Evolutionary conservation across 768 basidiomycete species (phyloP), one percentile per base, ranked within the genome.

Genomic region (Russula abietina): DNA sequence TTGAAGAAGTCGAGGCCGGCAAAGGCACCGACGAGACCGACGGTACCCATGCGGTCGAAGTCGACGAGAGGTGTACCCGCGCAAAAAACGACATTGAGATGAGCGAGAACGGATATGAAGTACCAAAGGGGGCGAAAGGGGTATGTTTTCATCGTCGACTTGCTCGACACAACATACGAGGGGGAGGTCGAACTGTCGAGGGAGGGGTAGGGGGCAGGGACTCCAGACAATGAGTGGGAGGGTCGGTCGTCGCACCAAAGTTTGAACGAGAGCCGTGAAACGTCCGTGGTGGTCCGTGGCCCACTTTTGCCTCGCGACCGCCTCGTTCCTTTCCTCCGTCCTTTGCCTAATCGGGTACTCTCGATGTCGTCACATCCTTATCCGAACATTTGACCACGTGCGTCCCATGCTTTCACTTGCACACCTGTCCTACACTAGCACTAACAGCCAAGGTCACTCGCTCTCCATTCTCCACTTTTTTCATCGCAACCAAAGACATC

Each of bases 1-100:
- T 84, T 77, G 79, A 88, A 87, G 61, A 94, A 70, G 71, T 88
- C 88, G 65, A 99, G 78, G 50, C 94, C 96, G 26, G 88, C 82
- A 71, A 98, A 99, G 38, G 89, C 80, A 61, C 96, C 96, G 30
- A 87, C 86, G 46, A 98, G 80, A 60, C 86, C 93, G 55, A 98
- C 93, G 59, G 81, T 86, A 66, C 96, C 96, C 91, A 99, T 95
- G 57, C 88, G 86, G 69, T 79, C 75, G 70, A 85, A 88, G 73
- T 90, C 88, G 69, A 89, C 78, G 64, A 78, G 75, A 7, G 72
- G 61, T 49, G 67, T 12, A 62, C 72, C 60, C 16, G 73, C 71
- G 58, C 68, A 50, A 65, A 67, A 72, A 67, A 69, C 73, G 67
- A 69, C 75, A 73, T 73, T 60, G 51, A 71, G 59, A 64, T 74